phyloP scores from a whole-genome alignment of 2,329 filamentous ascomycete species.

The Penicillium sp. region DNA sequence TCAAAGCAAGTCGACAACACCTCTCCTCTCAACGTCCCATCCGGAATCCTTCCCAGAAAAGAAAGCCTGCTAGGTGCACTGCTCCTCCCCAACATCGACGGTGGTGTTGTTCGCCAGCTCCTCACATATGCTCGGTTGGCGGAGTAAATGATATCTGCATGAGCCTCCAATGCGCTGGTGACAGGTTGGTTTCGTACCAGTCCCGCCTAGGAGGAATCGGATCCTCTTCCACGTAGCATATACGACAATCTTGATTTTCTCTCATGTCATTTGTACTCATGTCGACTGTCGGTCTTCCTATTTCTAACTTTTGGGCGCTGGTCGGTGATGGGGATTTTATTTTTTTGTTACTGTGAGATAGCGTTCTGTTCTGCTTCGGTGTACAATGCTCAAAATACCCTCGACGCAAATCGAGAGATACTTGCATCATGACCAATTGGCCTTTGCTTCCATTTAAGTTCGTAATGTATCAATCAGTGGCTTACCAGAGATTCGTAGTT shows the following conservation, averaged over 20 bases:
- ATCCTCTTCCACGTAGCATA: constrained; percentile 16
- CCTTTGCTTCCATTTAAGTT: constrained; percentile 1
- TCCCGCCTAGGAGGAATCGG: neutral
- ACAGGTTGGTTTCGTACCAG: neutral
- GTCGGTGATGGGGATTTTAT: constrained; percentile 19
- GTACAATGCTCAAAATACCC: constrained; percentile 42
- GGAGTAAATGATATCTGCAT: constrained; percentile 31
- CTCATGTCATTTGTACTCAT: constrained; percentile 31
- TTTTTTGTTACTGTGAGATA: constrained; percentile 25
- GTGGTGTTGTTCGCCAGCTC: constrained; percentile 64
- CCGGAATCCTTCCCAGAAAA: constrained; percentile 63
- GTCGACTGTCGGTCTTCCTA: constrained; percentile 16
- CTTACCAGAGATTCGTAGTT: neutral
- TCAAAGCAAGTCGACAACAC: constrained; percentile 56
- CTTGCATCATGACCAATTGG: constrained; percentile 23
- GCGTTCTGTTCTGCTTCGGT: constrained; percentile 24
- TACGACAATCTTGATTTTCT: constrained; percentile 25
- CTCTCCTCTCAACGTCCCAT: constrained; percentile 53
- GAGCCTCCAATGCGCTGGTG: neutral
- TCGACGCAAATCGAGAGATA: constrained; percentile 29
- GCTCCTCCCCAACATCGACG: constrained; percentile 65
- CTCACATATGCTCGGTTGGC: constrained; percentile 62
- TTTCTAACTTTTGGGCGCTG: constrained; percentile 20
- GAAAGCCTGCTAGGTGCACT: constrained; percentile 68
- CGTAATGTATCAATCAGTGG: neutral